Base-by-base conservation (phyloP, 352 stramenopile species). In the Phytophthora idaei region DNA sequence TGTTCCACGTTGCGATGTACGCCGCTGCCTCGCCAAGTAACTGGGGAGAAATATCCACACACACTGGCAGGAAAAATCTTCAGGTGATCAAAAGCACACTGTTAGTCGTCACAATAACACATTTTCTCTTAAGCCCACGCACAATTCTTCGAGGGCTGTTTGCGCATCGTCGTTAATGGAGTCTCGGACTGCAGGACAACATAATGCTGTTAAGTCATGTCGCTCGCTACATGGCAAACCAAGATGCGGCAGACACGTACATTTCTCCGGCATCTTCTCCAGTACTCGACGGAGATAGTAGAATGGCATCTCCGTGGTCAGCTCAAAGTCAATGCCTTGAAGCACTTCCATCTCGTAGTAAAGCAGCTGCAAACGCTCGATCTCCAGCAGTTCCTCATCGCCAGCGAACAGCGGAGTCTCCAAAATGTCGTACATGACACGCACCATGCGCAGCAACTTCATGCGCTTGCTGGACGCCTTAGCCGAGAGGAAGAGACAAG, bases 381-480 rank as follows among this genome's bases (percentile, higher is more conserved):
- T 72, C 48, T 95, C 87, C n/a, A 94, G 63, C n/a, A 93, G 67
- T 31, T 95, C 87, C 71, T 95, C 87, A 48, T 94, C 81, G 5
- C 87, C 87, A 39, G 73, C 74, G 45, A 92, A 66, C 21, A 95
- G 61, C 5, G 85, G 84, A 0, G 67, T 78, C 64, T 95, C 85
- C 28, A 95, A 61, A 39, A 94, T 92, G 56, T 93, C 85, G 68
- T 94, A 89, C 85, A 94, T 95, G 36, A 85, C 80, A 49, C 83
- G 78, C 42, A 93, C 85, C 87, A 95, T 95, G 6, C 85, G 87
- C 31, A 95, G 63, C 45, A 95, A 66, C 68, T 93, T 93, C 87
- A 95, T 95, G 11, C 87, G 87, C 65, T 95, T 93, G 66, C 85
- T 94, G 11, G 87, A 83, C 0, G 87, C 87, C 61, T 95, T 95